Percentiles rank a stretch among this genome's conserved stretches.
Evolutionary conservation across 192 early-diverging fungal genomes (phyloP).

Genomic region (Umbelopsis sp.): DNA sequence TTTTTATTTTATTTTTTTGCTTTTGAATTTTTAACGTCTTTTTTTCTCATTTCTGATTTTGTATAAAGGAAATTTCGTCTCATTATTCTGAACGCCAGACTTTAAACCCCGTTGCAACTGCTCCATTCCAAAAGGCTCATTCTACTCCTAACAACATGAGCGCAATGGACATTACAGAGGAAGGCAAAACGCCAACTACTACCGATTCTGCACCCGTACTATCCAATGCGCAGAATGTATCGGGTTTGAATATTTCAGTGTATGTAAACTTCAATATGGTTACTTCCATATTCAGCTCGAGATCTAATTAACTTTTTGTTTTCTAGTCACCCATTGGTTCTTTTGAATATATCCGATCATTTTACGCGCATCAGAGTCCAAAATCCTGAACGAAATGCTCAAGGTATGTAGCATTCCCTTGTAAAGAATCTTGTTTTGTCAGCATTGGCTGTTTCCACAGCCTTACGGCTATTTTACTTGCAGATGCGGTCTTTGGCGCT

Average conservation of each 20-base stretch:
- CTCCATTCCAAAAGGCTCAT: neutral
- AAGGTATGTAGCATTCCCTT: neutral
- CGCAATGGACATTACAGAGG: constrained; percentile 9
- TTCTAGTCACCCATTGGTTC: constrained; percentile 82
- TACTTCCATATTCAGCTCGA: neutral
- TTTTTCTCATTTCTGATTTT: neutral
- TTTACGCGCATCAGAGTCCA: constrained; percentile 75
- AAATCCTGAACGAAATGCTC: constrained; percentile 25
- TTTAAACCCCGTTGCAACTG: no score
- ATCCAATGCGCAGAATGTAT: constrained; percentile 9
- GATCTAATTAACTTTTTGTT: neutral
- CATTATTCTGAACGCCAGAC: no score
- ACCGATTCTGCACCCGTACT: neutral
- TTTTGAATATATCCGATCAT: constrained; percentile 88
- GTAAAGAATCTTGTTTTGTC: neutral
- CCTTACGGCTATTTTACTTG: no score
- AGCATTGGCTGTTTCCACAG: neutral
- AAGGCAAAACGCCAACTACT: neutral
- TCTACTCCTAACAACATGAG: neutral
- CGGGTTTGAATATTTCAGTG: constrained; percentile 2
- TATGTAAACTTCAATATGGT: neutral
- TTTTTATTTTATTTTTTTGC: neutral
- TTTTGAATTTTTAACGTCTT: neutral
- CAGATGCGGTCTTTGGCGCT: constrained; percentile 63
- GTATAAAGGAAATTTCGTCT: neutral